Evolutionary conservation across 805 yeast species (phyloP), one percentile per base, ranked within the genome.

Genomic region (Kregervanrija delftensis): DNA sequence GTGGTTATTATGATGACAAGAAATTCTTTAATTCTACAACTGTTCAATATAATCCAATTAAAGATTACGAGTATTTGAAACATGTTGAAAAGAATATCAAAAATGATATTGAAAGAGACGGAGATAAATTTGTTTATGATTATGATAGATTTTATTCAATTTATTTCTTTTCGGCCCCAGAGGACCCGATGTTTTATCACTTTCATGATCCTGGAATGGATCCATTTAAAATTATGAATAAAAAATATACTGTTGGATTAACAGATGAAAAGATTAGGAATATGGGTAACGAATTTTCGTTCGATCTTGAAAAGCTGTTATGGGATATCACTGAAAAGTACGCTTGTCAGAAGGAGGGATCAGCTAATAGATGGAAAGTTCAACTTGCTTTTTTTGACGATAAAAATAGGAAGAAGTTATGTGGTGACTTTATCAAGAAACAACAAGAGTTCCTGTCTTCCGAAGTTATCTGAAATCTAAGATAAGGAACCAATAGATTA

Each of bases 161-260:
- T 34, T 38, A 40, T 17, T 52, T 49, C 43, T 48, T 47, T 16
- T 39, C 45, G 33, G 44, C 41, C 6, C 50, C 56, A 40, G 46
- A 55, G 40, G 40, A 41, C 13, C 55, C 55, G 30, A 43, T 52
- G 44, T 52, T 52, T 39, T 54, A 54, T 17, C 78, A 73, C 48
- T 69, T 75, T 14, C 74, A 73, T 53, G 67, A 61, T 52, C 77
- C 78, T 5, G 73, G 73, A 53, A 60, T 73, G 39, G 68, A 73
- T 51, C 78, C 78, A 2, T 71, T 73, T 69, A 55, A 42, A 5
- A 44, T 47, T n/a, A 34, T 50, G n/a, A 42, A 48, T 5, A 42
- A 42, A 14, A 41, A 49, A 13, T 43, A 46, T 15, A 48, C 52
- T 5, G 41, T 42, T 28, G 55, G 45, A 31, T 22, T 35, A 3